These are phyloP conservation scores for Solanum corneliomulleri DNA, from an alignment of 257 asterid species.

Conservation along the genomic window DNA sequence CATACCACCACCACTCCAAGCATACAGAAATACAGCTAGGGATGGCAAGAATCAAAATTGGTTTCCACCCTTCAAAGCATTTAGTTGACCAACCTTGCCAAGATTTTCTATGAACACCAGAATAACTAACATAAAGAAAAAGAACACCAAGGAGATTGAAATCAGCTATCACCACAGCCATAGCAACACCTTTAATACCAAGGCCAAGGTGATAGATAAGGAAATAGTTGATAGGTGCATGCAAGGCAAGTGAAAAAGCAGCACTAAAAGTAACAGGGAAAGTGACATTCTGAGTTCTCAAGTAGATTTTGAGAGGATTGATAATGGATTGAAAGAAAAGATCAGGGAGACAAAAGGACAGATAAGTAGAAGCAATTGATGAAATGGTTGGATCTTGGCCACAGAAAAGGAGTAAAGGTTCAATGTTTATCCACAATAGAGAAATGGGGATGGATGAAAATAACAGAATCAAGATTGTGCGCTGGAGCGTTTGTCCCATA, in stretches of 20 bases:
- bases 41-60: constrained; percentile 23
- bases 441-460: constrained; percentile 46
- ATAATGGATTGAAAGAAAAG: constrained; percentile 40
- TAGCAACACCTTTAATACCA: constrained; percentile 48
- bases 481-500: constrained; percentile 39
- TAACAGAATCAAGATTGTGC: constrained; percentile 37
- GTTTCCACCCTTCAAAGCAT: constrained; percentile 32
- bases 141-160: constrained; percentile 21
- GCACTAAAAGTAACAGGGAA: constrained; percentile 37
- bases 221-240: constrained; percentile 38
- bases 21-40: constrained; percentile 42
- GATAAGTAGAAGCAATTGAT: constrained; percentile 39
- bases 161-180: constrained; percentile 23
- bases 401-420: constrained; percentile 31
- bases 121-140: neutral
- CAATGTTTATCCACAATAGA: constrained; percentile 52
- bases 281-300: constrained; percentile 49
- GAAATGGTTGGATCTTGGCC: constrained; percentile 49
- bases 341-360: constrained; percentile 40
- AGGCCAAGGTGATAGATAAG: constrained; percentile 14
- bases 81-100: constrained; percentile 12
- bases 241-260: constrained; percentile 28
- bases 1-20: constrained; percentile 68
- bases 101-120: constrained; percentile 3
- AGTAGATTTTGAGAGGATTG: constrained; percentile 43